phyloP scores from a whole-genome alignment of 2,329 filamentous ascomycete genomes.

The Epichloe hybrida region DNA sequence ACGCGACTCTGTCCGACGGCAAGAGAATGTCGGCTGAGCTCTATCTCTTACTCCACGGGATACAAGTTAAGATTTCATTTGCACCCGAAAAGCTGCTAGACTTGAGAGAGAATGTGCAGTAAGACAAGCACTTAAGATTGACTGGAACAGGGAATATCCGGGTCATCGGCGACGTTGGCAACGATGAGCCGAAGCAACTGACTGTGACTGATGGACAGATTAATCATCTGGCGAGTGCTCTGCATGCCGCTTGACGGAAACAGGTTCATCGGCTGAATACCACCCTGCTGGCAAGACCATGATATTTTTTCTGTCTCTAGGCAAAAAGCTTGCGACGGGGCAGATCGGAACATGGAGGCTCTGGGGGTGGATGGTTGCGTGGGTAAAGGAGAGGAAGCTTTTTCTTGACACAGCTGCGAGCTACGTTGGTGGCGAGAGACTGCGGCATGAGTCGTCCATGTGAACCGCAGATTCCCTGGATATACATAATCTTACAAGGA shows the following conservation, averaged over 20 bases:
- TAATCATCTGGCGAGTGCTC: constrained; percentile 17
- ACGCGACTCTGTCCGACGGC: constrained; percentile 15
- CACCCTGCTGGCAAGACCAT: constrained; percentile 13
- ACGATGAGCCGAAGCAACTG: constrained; percentile 26
- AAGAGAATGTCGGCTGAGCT: constrained; percentile 20
- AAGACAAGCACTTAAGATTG: constrained; percentile 21
- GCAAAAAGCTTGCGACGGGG: constrained; percentile 16
- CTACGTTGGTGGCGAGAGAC: constrained; percentile 16
- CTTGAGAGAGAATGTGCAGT: constrained; percentile 15
- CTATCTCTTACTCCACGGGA: constrained; percentile 31
- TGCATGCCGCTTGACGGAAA: constrained; percentile 14
- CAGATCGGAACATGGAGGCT: constrained; percentile 22
- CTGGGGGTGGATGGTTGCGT: constrained; percentile 17
- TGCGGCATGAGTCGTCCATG: constrained; percentile 15
- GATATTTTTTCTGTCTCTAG: constrained; percentile 12
- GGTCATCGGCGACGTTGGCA: constrained; percentile 28
- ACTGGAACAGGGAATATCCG: constrained; percentile 24
- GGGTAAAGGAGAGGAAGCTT: constrained; percentile 19
- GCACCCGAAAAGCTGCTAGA: constrained; percentile 21
- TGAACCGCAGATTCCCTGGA: constrained; percentile 1
- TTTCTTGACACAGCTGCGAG: constrained; percentile 17
- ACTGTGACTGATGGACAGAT: constrained; percentile 20
- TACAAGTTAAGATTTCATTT: constrained; percentile 28
- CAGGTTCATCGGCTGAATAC: constrained; percentile 7
- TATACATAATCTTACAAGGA: neutral